Conservation (phyloP, 305 asterid species). For the Ilex paraguariensis region DNA sequence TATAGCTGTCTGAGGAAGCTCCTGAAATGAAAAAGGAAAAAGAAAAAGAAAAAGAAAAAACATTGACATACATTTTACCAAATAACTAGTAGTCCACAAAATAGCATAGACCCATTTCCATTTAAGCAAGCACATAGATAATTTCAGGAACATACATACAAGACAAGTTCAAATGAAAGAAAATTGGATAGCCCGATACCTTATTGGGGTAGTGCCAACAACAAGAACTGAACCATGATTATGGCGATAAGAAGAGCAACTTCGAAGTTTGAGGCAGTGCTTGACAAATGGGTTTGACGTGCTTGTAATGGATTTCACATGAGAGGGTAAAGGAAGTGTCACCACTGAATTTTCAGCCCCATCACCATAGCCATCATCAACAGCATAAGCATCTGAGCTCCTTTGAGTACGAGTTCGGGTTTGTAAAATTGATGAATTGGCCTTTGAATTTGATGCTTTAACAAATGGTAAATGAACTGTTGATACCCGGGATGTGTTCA, state of each 20-base stretch:
- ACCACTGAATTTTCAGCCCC: conserved; percentile 22
- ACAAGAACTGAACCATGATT: conserved; percentile 69
- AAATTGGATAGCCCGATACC: conserved; percentile 33
- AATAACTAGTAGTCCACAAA: too few species aligned
- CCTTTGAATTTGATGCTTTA: neutral
- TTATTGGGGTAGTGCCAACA: conserved; percentile 71
- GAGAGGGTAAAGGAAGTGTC: conserved; percentile 34
- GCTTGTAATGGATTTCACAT: conserved; percentile 63
- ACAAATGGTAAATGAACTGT: neutral
- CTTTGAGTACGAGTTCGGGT: conserved; percentile 5
- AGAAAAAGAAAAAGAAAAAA: too few species aligned
- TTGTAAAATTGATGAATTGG: conserved; percentile 10
- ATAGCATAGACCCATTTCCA: too few species aligned
- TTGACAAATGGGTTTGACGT: conserved; percentile 85
- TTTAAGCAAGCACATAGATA: too few species aligned
- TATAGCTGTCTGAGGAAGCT: too few species aligned
- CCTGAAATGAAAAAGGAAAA: too few species aligned
- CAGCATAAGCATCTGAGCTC: neutral
- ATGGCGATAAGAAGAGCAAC: conserved; percentile 76
- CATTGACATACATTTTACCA: too few species aligned
- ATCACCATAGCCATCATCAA: neutral
- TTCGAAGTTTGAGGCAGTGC: conserved; percentile 88
- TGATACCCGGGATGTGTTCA: conserved; percentile 3
- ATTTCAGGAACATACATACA: too few species aligned
- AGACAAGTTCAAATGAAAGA: conserved; percentile 7